Percentiles rank a stretch among this genome's conserved stretches.
Conservation (phyloP, 306 rosid genomes). For the Crotalaria pallida region DNA sequence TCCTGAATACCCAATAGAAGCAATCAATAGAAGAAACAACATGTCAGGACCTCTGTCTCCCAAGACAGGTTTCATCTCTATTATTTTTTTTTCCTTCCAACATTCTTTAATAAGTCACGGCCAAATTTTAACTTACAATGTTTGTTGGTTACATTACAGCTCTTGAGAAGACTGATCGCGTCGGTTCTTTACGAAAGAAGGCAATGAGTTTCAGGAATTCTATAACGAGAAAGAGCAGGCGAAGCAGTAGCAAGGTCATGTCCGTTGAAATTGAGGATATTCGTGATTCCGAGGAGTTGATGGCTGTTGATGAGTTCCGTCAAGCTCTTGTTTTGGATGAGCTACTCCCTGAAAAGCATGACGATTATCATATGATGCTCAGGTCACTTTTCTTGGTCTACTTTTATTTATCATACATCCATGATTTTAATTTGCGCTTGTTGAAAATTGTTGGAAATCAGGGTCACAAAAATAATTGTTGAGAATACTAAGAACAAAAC, state of each 20-base stretch:
- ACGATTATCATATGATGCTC: conserved; percentile 85
- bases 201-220: conserved; percentile 54
- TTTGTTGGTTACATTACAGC: conserved; percentile 30
- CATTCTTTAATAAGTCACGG: background rate
- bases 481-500: too few species aligned
- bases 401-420: background rate
- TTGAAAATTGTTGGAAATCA: too few species aligned
- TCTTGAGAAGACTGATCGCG: conserved; percentile 44
- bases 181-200: conserved; percentile 50
- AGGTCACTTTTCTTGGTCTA: conserved; percentile 38
- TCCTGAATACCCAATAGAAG: conserved; percentile 21
- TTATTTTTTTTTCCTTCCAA: background rate
- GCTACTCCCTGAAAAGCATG: conserved; percentile 71
- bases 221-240: conserved; percentile 49
- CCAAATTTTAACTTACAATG: too few species aligned
- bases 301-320: conserved; percentile 68
- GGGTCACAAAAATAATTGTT: too few species aligned
- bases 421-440: too few species aligned
- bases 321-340: conserved; percentile 72
- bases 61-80: conserved; percentile 20
- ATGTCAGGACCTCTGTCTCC: conserved; percentile 51
- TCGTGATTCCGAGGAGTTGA: conserved; percentile 55
- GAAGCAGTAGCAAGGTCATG: conserved; percentile 72
- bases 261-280: conserved; percentile 75
- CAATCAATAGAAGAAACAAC: conserved; percentile 7